Evolutionary conservation across 1,139 yeast species (phyloP).

Genomic region (Debaryomycetaceae sp.): DNA sequence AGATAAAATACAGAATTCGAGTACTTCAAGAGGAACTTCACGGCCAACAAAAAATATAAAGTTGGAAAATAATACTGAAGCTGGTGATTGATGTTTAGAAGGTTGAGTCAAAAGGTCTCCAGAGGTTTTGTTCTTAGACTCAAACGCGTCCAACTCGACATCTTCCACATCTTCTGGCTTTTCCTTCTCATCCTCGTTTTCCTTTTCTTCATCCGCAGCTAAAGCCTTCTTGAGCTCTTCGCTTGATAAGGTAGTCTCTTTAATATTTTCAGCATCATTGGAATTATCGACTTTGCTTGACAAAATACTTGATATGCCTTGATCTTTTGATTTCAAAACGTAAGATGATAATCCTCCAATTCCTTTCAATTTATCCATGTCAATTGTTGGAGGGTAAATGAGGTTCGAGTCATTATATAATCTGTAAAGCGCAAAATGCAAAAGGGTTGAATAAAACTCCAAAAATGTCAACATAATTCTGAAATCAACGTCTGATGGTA

Average conservation of each 20-base stretch:
- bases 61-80: conserved; percentile 63
- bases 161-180: conserved; percentile 42
- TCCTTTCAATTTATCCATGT: conserved; percentile 68
- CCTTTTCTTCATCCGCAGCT: conserved; percentile 41
- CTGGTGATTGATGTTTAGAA: conserved; percentile 53
- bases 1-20: conserved; percentile 83
- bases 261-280: conserved; percentile 21
- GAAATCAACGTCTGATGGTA: conserved; percentile 93
- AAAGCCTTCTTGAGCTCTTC: conserved; percentile 50
- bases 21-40: conserved; percentile 89
- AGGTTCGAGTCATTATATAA: conserved; percentile 81
- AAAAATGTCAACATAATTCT: conserved; percentile 95
- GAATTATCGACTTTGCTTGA: conserved; percentile 22
- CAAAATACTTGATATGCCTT: conserved; percentile 38
- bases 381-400: conserved; percentile 88
- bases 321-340: conserved; percentile 51
- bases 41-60: conserved; percentile 88
- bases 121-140: conserved; percentile 54
- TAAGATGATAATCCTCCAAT: conserved; percentile 89
- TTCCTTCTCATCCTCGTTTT: conserved; percentile 36
- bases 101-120: conserved; percentile 87
- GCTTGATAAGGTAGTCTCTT: conserved; percentile 38
- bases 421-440: conserved; percentile 83
- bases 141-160: conserved; percentile 65
- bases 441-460: conserved; percentile 89